These are phyloP conservation scores for Vigna trinervia DNA, from an alignment of 306 rosid genomes.

Conservation along the genomic window DNA sequence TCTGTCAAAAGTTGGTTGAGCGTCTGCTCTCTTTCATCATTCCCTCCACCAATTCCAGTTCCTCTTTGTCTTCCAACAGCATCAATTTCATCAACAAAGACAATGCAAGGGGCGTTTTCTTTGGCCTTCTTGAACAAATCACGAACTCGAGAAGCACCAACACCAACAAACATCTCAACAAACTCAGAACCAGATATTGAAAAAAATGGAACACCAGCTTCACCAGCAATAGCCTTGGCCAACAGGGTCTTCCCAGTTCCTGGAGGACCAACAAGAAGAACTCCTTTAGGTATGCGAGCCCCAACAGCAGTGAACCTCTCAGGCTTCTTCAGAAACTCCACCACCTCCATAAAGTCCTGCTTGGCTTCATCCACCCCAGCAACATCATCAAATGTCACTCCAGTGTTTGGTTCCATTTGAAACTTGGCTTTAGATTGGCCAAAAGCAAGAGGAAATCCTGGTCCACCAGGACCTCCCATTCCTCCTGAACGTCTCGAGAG, in stretches of 20 bases:
- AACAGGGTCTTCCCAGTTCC: slow-evolving; percentile 97
- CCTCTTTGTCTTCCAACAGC: slow-evolving; percentile 99
- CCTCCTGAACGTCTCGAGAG: slow-evolving; percentile 97
- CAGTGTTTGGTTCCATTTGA: slow-evolving; percentile 99
- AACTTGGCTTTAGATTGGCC: slow-evolving; percentile 99
- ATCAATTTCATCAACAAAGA: slow-evolving; percentile 99
- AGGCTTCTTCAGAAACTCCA: slow-evolving; percentile 97
- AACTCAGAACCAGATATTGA: slow-evolving; percentile 99
- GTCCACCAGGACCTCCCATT: slow-evolving; percentile 99
- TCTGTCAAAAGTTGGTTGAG: slow-evolving; percentile 99
- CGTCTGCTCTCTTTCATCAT: slow-evolving; percentile 98
- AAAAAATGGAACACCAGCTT: slow-evolving; percentile 99
- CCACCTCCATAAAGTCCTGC: slow-evolving; percentile 99
- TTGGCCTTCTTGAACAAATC: slow-evolving; percentile 99
- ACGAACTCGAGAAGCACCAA: slow-evolving; percentile 99
- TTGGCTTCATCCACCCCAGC: slow-evolving; percentile 99
- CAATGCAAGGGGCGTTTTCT: slow-evolving; percentile 99
- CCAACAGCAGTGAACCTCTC: slow-evolving; percentile 98
- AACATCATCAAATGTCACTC: slow-evolving; percentile 99
- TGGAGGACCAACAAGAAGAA: slow-evolving; percentile 98
- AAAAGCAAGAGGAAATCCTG: slow-evolving; percentile 87
- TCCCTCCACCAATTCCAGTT: slow-evolving; percentile 99
- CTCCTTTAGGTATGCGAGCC: slow-evolving; percentile 99
- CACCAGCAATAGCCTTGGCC: slow-evolving; percentile 99
- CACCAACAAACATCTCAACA: slow-evolving; percentile 99